Evolutionary conservation across 176 grass and related monocot species (phyloP).

Genomic region (Raddia distichophylla): DNA sequence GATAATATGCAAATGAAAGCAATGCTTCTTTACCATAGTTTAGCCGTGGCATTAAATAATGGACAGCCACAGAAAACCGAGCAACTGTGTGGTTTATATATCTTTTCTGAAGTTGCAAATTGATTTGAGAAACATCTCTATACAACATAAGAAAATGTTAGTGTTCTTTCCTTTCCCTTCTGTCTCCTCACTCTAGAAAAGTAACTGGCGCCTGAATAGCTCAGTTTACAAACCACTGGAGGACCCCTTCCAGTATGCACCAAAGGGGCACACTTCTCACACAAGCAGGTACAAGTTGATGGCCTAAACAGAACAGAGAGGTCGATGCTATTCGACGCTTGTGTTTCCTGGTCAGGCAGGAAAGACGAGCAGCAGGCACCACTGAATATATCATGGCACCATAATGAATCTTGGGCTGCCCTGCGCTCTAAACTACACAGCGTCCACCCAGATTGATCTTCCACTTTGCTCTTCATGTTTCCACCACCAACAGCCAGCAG

Average conservation of each 20-base stretch:
- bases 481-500: neutral
- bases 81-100: constrained; percentile 23
- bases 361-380: constrained; percentile 28
- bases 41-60: neutral
- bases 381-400: neutral
- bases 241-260: constrained; percentile 32
- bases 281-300: constrained; percentile 42
- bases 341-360: constrained; percentile 23
- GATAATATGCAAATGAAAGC: neutral
- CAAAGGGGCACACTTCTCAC: constrained; percentile 31
- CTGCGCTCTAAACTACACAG: neutral
- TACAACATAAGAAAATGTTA: constrained; percentile 52
- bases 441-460: constrained; percentile 24
- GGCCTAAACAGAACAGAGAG: constrained; percentile 16
- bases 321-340: neutral
- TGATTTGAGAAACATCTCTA: constrained; percentile 53
- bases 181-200: constrained; percentile 59
- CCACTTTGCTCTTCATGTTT: constrained; percentile 16
- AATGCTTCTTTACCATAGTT: neutral
- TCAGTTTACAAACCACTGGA: constrained; percentile 52
- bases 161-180: constrained; percentile 51
- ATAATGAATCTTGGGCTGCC: constrained; percentile 1
- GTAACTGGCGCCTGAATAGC: constrained; percentile 45
- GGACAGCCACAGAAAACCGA: neutral
- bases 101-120: constrained; percentile 47